Evolutionary conservation across 805 yeast species (phyloP).

Genomic region (Metschnikowia chrysomelidarum): DNA sequence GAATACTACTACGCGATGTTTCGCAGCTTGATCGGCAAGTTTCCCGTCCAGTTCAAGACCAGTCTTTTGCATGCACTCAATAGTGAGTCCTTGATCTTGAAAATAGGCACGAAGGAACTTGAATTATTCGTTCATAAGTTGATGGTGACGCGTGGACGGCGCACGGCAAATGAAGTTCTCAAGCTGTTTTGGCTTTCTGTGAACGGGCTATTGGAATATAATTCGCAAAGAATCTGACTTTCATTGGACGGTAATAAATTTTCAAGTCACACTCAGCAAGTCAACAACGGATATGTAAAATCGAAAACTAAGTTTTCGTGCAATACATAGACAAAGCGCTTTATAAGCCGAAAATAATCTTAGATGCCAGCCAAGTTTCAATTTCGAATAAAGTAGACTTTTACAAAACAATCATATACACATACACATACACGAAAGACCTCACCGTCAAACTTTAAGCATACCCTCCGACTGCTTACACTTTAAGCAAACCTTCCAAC

Average conservation of each 20-base stretch:
- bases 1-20: slow-evolving; percentile 56
- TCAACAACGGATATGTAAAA: background rate
- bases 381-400: too few species aligned
- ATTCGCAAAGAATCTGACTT: slow-evolving; percentile 5
- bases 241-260: background rate
- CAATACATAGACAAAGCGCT: too few species aligned
- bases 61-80: slow-evolving; percentile 10
- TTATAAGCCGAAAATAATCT: too few species aligned
- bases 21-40: slow-evolving; percentile 46
- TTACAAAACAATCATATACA: too few species aligned
- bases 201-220: slow-evolving; percentile 52
- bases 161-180: slow-evolving; percentile 56
- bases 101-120: slow-evolving; percentile 32
- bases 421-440: too few species aligned
- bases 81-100: slow-evolving; percentile 6
- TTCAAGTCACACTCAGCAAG: background rate
- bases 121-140: slow-evolving; percentile 50
- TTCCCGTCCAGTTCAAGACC: slow-evolving; percentile 44
- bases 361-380: too few species aligned
- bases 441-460: too few species aligned
- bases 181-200: slow-evolving; percentile 63
- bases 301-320: slow-evolving; percentile 18
- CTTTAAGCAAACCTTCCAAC: slow-evolving; percentile 25
- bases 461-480: too few species aligned
- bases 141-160: slow-evolving; percentile 61